Percentiles rank a stretch among this genome's conserved stretches.
Conservation (phyloP, 108 stramenopile genomes). For the Nitzschia putrida region DNA sequence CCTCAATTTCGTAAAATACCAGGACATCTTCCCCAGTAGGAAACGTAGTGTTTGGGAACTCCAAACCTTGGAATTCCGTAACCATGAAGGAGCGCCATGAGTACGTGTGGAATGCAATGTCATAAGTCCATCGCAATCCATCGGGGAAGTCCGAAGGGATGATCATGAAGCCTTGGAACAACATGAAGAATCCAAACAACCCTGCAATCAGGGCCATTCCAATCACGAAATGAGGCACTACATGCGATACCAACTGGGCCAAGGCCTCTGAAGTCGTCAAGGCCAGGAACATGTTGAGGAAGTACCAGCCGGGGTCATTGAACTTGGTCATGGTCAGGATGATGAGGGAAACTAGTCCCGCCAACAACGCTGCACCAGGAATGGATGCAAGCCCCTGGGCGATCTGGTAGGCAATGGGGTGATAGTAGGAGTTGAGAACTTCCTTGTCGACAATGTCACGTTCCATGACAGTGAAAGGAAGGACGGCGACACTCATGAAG, state of each 20-base stretch:
- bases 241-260: conserved; percentile 52
- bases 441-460: conserved; percentile 63
- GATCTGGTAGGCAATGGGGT: conserved; percentile 48
- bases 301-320: no score
- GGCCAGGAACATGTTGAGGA: no score
- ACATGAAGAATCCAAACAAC: conserved; percentile 62
- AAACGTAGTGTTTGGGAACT: conserved; percentile 14
- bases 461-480: conserved; percentile 67
- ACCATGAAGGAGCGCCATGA: conserved; percentile 64
- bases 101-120: conserved; percentile 60
- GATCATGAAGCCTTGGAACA: conserved; percentile 62
- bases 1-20: conserved; percentile 58
- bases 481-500: conserved; percentile 63
- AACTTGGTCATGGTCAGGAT: conserved; percentile 47
- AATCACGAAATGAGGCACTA: conserved; percentile 65
- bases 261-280: conserved; percentile 53
- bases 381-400: conserved; percentile 45
- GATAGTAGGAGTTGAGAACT: no score
- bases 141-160: conserved; percentile 57
- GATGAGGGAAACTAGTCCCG: conserved; percentile 48
- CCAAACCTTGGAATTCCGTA: conserved; percentile 48
- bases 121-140: conserved; percentile 55
- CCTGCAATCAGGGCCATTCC: conserved; percentile 58
- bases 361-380: conserved; percentile 46
- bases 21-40: conserved; percentile 49